Evolutionary conservation across 176 grass and related monocot species (phyloP), one percentile per base, ranked within the genome.

Genomic region (Oryza meridionalis): DNA sequence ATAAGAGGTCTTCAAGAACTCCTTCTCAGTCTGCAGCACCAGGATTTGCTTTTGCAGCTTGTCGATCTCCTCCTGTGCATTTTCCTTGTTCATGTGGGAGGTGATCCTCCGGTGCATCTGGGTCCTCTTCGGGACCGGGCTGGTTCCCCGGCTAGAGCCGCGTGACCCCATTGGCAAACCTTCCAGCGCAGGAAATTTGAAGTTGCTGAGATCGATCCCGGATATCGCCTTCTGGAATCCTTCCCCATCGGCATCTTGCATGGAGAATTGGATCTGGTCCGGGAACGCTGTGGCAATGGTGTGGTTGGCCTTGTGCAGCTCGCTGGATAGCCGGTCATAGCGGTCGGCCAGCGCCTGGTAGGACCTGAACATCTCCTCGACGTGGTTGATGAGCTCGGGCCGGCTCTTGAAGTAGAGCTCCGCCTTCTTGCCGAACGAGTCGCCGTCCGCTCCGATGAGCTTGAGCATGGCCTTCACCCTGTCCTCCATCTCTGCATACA

Each of bases 271-370:
- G 27, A 99, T 86, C 38, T 99, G 96, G 67, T 99, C 91, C 0
- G 91, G 96, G 50, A 94, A 99, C 4, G 85, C 89, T 10, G 81
- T 91, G 7, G 96, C 91, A 53, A 99, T 99, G 37, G 96, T 92
- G 78, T 94, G 96, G 85, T 99, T 96, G 81, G 96, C 96, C 90
- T 94, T 96, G 81, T 99, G 96, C 74, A 99, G 86, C 83, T 97
- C 92, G 5, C 90, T 80, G 45, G 92, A 92, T 74, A 93, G 86
- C 47, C 87, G 66, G 59, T 94, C 92, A 22, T 76, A 97, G 68
- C 88, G 73, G 69, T 93, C 93, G 0, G 96, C 96, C 15, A 98
- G 82, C 6, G 89, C 89, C 73, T 89, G 88, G 73, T 98, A 98
- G 26, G 91, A 91, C 53, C 77, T 85, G 72, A 91, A 92, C 64